A percentile compares a stretch with the other conserved stretches of the same genome.
Evolutionary conservation across 2,329 filamentous ascomycete genomes (phyloP).

Genomic region (Rutstroemia sp.): DNA sequence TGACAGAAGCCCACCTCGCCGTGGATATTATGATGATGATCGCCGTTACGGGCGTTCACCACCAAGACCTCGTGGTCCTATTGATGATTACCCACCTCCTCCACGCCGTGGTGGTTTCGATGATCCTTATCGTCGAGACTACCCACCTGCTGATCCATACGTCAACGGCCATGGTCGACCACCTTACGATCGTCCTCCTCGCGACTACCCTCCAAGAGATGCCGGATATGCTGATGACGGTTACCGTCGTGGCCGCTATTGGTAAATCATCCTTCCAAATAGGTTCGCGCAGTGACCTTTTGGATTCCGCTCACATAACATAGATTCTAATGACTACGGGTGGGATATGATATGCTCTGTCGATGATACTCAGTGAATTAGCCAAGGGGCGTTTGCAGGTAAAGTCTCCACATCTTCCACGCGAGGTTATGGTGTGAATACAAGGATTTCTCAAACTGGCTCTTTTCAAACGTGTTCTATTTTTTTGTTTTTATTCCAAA

Average conservation of each 20-base stretch:
- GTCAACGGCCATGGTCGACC: conserved; percentile 40
- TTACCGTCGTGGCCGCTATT: conserved; percentile 27
- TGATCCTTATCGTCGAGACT: conserved; percentile 67
- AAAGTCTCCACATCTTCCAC: conserved; percentile 5
- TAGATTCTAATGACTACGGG: conserved; percentile 12
- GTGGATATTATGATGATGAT: conserved; percentile 83
- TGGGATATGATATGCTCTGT: conserved; percentile 10
- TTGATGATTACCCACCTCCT: conserved; percentile 67
- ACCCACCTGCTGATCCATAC: conserved; percentile 51
- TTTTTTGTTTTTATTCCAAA: conserved; percentile 4
- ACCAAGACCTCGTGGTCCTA: conserved; percentile 60
- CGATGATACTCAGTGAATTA: conserved; percentile 8
- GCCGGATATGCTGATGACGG: conserved; percentile 25
- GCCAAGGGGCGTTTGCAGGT: conserved; percentile 9
- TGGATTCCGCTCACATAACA: conserved; percentile 12
- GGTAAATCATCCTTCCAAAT: conserved; percentile 19
- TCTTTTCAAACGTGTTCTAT: conserved; percentile 7
- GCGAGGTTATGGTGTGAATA: conserved; percentile 9
- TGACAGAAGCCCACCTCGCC: conserved; percentile 72
- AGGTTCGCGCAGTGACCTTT: not conserved
- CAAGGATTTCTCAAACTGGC: conserved; percentile 8
- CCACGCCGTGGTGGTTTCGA: conserved; percentile 62
- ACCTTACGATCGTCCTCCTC: conserved; percentile 43
- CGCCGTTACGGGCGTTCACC: conserved; percentile 74
- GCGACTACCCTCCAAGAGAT: conserved; percentile 30